These are phyloP conservation scores for Corylus heterophylla DNA, from an alignment of 306 rosid species.

Conservation along the genomic window DNA sequence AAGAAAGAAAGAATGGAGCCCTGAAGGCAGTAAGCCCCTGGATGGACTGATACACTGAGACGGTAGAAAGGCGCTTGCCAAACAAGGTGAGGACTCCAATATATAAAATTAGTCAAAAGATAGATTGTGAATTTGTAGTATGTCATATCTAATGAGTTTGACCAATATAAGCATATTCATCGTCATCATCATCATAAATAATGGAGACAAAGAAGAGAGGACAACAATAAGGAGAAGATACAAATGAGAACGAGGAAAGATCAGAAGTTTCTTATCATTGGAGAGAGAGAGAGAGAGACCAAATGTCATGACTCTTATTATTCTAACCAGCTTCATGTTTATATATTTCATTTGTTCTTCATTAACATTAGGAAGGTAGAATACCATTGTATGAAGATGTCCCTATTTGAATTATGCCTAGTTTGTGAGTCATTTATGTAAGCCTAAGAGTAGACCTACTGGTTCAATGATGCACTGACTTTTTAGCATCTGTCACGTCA, in stretches of 20 bases:
- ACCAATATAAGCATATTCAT: not conserved
- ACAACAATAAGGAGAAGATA: not conserved
- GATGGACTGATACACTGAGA: not conserved
- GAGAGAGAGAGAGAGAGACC: not conserved
- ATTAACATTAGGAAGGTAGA: not conserved
- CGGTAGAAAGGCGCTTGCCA: not conserved
- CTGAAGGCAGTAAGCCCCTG: not conserved
- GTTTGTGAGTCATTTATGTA: not conserved
- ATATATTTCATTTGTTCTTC: not conserved
- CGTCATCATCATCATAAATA: not conserved
- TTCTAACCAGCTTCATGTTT: not conserved
- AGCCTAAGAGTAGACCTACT: not conserved
- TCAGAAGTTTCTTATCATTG: not conserved
- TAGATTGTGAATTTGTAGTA: not conserved
- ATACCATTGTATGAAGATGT: not conserved
- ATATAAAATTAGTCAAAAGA: not conserved
- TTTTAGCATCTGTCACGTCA: not conserved
- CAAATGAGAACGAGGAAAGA: not conserved
- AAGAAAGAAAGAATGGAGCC: not conserved
- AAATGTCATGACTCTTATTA: not conserved
- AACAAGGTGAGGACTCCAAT: not conserved
- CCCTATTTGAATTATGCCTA: not conserved
- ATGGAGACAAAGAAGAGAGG: not conserved
- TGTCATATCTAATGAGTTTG: not conserved
- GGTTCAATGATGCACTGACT: not conserved